phyloP scores from a whole-genome alignment of 805 yeast species.

The Pichia rugopelliculosa region DNA sequence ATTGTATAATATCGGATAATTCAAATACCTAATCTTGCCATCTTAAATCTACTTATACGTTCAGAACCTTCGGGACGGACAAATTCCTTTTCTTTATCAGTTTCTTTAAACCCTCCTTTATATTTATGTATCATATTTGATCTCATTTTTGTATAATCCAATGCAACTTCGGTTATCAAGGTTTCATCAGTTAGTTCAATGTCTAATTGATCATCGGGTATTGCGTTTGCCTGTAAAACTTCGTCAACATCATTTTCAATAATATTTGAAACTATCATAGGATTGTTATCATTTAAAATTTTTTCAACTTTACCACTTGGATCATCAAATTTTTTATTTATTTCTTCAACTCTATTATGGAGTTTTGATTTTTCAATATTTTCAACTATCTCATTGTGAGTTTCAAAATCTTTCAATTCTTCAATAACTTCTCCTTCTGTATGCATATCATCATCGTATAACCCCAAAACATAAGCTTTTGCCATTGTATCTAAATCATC shows the following conservation, averaged over 20 bases:
- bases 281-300: conserved; percentile 32
- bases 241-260: conserved; percentile 35
- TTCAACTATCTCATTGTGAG: conserved; percentile 42
- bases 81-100: conserved; percentile 44
- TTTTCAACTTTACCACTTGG: conserved; percentile 28
- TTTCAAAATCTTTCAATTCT: conserved; percentile 45
- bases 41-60: conserved; percentile 60
- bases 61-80: conserved; percentile 59
- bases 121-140: conserved; percentile 39
- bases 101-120: conserved; percentile 40
- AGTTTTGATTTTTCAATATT: conserved; percentile 17
- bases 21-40: conserved; percentile 35
- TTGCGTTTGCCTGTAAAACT: conserved; percentile 16
- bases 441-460: conserved; percentile 52
- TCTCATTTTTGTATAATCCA: conserved; percentile 51
- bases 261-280: conserved; percentile 35
- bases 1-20: neutral
- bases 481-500: conserved; percentile 52
- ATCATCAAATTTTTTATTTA: conserved; percentile 10
- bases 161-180: conserved; percentile 40
- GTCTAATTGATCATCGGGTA: conserved; percentile 24
- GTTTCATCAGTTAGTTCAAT: conserved; percentile 27
- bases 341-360: conserved; percentile 12
- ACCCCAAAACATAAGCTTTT: conserved; percentile 49
- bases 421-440: conserved; percentile 52